Evolutionary conservation across 805 yeast genomes (phyloP), one percentile per base, ranked within the genome.

Genomic region (Candida loeiensis): DNA sequence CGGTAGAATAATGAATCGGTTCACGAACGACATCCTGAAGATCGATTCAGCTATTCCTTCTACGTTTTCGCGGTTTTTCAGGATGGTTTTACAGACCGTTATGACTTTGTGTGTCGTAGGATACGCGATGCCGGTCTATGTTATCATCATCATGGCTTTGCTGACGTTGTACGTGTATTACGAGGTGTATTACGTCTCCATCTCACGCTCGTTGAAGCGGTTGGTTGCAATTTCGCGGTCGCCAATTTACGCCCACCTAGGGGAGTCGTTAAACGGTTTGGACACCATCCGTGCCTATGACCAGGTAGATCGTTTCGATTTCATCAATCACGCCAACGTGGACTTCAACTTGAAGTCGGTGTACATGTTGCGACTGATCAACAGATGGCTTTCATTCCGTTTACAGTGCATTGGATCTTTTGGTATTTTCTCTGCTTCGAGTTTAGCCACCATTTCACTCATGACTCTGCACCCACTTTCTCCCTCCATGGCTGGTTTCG

Each of bases 401-500:
- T 48, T 58, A 30, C 59, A 56, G 37, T 43, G 50, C 19, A 49
- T 56, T 16, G 55, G 53, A 7, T 52, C 54, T 16, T 32, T 53
- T 18, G 52, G 61, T 6, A 42, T 59, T 3, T 42, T 54, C 43
- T 34, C 49, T 40, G 49, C 52, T 26, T 26, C 82, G 3, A 42
- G 71, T 3, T 53, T 79, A 51, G 69, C 80, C 0, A 49, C 74
- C 8, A 59, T 68, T 29, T 53, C 70, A 2, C 46, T 74, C 17
- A 54, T 56, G 2, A 63, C 76, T 0, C 39, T 53, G 0, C 52
- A 63, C 19, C 77, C 79, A 21, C 53, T 81, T 25, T 63, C 73
- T 35, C 63, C 86, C 0, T 82, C 84, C 29, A 62, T 79, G 68
- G 76, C 80, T 24, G 88, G 87, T 40, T 69, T 82, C 46, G 61